Evolutionary conservation across 2,329 filamentous ascomycete genomes (phyloP), one percentile per base, ranked within the genome.

Genomic region (Cryphonectria radicalis): DNA sequence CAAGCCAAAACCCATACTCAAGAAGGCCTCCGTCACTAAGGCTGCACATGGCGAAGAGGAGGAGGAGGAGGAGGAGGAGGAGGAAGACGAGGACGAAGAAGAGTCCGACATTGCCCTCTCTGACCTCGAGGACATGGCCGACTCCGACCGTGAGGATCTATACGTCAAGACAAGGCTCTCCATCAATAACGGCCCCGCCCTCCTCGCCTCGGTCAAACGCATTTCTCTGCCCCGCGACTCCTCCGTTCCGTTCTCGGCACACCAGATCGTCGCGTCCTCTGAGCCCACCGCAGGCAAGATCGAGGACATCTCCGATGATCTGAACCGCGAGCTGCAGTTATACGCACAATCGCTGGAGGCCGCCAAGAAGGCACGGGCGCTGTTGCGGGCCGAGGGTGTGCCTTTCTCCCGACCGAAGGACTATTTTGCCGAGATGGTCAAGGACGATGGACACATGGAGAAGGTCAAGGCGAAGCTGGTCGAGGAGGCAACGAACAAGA

Each of bases 391-490:
- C 74, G 95, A 98, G 81, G 92, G 92, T 11, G 88, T 95, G 0
- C 89, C 93, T 8, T 99, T 99, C 83, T 92, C 93, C 40, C 89
- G 96, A 13, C 96, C 96, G 4, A 91, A 89, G 70, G 96, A 99
- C 83, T 99, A 97, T 84, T 99, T 99, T 77, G 96, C 96, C 62
- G 96, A 99, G 86, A 99, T 98, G 95, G 91, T 98, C 78, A 98
- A 98, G 89, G 93, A 92, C 78, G 96, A 99, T 80, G 95, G 97
- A 77, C 96, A 98, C 82, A 99, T 99, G 96, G 93, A 93, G 80
- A 95, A 93, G 87, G 93, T 99, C 80, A 97, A 97, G 87, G 90
- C 91, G 78, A 97, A 97, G 87, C 85, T 98, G 77, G 88, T 97
- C 74, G 95, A 98, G 78, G 94, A 97, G 79, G 96, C 95, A 0